Base-by-base conservation (phyloP, 148 eudicot species). In the Chenopodium berlandieri region DNA sequence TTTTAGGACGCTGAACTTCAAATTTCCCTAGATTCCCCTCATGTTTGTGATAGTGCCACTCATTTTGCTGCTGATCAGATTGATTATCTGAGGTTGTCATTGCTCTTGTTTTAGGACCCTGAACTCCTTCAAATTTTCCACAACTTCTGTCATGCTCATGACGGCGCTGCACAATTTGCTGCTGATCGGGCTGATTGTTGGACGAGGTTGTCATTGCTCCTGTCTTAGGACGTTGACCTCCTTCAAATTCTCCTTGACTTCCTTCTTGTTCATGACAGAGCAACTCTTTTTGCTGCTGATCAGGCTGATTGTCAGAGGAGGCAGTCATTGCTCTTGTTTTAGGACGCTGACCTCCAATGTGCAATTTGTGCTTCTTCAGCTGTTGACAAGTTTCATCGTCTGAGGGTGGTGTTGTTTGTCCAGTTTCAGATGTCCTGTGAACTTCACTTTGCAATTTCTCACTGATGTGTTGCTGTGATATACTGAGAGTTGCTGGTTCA, bases 371-470 rank as follows among this genome's bases (percentile, higher is more conserved):
- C 9, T 52, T 34, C 71, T 62, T 63, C 46, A 19, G 64, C 80
- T 14, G 31, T 65, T 46, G 34, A 30, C 20, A 12, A 52, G 46
- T 82, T 63, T 68, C 66, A 68, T 37, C 31, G 25, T 66, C 67
- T 62, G 58, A 50, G 31, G 64, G 47, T 31, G 13, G 16, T 6
- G 9, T 46, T 2, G 22, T 50, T 60, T 62, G 82, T 71, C 60
- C 75, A 16, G 62, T 10, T 65, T 64, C 69, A 58, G 63, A 20
- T 58, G 63, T 58, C 63, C 6, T 19, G 12, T 73, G 69, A 50
- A 75, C 75, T 73, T 83, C 63, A 75, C 17, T 56, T 68, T 74
- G 63, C n/a, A 46, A 68, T 72, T 64, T 22, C 50, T 27, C 70
- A 54, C 54, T 9, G 54, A 50, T 13, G 14, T 50, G 54, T 13